A percentile compares a stretch with the other conserved stretches of the same genome.
Conservation (phyloP, 1,139 yeast species). For the Trichomonascaceae sp. region DNA sequence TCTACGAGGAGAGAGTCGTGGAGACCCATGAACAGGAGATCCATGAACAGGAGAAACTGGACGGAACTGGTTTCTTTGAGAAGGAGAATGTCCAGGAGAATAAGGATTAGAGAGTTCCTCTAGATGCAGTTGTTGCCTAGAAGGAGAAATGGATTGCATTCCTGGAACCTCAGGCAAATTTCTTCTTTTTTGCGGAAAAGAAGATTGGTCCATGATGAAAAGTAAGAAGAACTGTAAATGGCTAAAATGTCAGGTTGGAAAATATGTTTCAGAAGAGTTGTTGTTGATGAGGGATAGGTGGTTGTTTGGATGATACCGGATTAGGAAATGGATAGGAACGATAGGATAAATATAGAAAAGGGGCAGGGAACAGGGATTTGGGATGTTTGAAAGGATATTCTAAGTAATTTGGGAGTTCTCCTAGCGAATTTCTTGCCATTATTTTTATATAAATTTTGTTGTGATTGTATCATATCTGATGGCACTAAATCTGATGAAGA, state of each 20-base stretch:
- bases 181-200: constrained; percentile 12
- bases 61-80: constrained; percentile 9
- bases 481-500: neutral
- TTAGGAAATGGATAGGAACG: neutral
- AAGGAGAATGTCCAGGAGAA: constrained; percentile 14
- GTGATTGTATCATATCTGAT: neutral
- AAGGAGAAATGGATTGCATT: constrained; percentile 15
- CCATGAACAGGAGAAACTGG: constrained; percentile 12
- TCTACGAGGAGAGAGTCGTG: constrained; percentile 21
- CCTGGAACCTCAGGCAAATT: constrained; percentile 18
- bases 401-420: neutral
- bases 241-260: neutral
- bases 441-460: no score
- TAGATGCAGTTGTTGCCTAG: constrained; percentile 21
- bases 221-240: neutral
- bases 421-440: no score
- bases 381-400: neutral
- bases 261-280: constrained; percentile 1
- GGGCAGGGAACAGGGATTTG: neutral
- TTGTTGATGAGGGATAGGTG: constrained; percentile 1
- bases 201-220: constrained; percentile 5
- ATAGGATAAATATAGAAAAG: neutral
- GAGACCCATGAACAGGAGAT: constrained; percentile 18
- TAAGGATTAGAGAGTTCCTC: constrained; percentile 21
- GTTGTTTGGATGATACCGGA: constrained; percentile 7